Evolutionary conservation across 2,329 filamentous ascomycete genomes (phyloP), one percentile per base, ranked within the genome.

Genomic region (Epichloe baconii): DNA sequence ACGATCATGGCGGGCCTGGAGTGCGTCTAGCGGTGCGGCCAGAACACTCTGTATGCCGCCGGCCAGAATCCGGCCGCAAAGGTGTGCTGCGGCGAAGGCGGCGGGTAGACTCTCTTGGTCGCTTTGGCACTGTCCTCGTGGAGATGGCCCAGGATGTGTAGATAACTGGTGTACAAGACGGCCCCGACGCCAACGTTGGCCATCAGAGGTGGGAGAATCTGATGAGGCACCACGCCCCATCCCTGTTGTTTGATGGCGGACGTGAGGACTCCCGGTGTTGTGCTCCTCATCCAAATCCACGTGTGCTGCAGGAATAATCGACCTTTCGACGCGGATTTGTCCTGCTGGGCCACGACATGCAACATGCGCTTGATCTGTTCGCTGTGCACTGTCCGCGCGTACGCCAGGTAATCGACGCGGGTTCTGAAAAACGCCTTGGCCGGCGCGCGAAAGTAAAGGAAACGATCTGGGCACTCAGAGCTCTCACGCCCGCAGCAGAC

Each of bases 361-460:
- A 65, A 58, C 43, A 73, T 58, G 21, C 63, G 52, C 48, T 67
- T 59, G 1, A 64, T 66, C 52, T 74, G 71, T 37, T 72, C 68
- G 55, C 76, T 66, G 54, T 79, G 75, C 3, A 80, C 62, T 15
- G 65, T 72, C 31, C 78, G 71, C 3, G 77, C 78, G 54, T 79
- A 81, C 2, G 77, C 77, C 17, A 81, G 73, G 58, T 89, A 95
- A 71, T 96, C 90, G 56, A 96, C 88, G 53, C 90, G 75, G 1
- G 87, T 90, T 54, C 88, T 80, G 69, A 96, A 95, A 65, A 96
- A 96, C 15, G 89, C 86, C 68, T 95, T 95, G 49, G 89, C 86
- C 1, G 90, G 90, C 0, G 88, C 88, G 52, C 89, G 78, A 64
- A 95, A 96, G 70, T 95, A 96, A 61, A 95, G 23, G 88, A 84